These are phyloP conservation scores for Xylaria bambusicola DNA, from an alignment of 495 filamentous ascomycete genomes.

Conservation along the genomic window DNA sequence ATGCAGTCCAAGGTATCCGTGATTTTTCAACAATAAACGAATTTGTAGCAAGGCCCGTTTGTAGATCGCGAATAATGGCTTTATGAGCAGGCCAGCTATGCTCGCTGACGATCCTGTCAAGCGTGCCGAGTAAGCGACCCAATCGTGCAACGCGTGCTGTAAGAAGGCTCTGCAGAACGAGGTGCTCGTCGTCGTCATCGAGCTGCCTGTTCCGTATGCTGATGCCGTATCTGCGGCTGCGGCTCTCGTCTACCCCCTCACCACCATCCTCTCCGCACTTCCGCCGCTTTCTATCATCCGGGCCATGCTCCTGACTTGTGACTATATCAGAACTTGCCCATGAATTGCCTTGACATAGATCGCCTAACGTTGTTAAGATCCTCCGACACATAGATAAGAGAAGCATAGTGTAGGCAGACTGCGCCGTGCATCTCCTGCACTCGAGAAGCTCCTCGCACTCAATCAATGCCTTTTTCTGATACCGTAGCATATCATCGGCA, in stretches of 20 bases:
- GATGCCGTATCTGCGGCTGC: conserved; percentile 17
- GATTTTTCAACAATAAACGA: conserved; percentile 11
- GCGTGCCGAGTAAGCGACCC: conserved; percentile 8
- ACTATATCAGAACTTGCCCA: background rate
- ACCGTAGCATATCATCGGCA: conserved; percentile 11
- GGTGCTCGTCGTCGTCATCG: conserved; percentile 20
- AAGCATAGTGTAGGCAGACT: conserved; percentile 21
- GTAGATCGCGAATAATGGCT: conserved; percentile 13
- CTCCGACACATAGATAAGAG: conserved; percentile 21
- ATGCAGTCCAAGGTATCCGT: conserved; percentile 18
- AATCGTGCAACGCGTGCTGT: conserved; percentile 17
- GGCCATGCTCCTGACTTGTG: background rate
- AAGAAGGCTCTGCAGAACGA: conserved; percentile 21
- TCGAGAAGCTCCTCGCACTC: conserved; percentile 19
- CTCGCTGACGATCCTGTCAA: conserved; percentile 17
- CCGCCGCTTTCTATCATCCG: conserved; percentile 8
- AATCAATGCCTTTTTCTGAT: conserved; percentile 17
- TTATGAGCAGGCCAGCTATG: conserved; percentile 20
- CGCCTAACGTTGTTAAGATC: conserved; percentile 5
- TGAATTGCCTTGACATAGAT: conserved; percentile 3
- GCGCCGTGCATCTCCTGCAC: conserved; percentile 10
- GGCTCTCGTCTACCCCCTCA: conserved; percentile 1
- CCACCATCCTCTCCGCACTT: background rate
- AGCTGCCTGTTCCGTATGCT: conserved; percentile 17
- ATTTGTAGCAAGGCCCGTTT: conserved; percentile 1